phyloP scores from a whole-genome alignment of 2,329 filamentous ascomycete species.

The Neofusicoccum sp. region DNA sequence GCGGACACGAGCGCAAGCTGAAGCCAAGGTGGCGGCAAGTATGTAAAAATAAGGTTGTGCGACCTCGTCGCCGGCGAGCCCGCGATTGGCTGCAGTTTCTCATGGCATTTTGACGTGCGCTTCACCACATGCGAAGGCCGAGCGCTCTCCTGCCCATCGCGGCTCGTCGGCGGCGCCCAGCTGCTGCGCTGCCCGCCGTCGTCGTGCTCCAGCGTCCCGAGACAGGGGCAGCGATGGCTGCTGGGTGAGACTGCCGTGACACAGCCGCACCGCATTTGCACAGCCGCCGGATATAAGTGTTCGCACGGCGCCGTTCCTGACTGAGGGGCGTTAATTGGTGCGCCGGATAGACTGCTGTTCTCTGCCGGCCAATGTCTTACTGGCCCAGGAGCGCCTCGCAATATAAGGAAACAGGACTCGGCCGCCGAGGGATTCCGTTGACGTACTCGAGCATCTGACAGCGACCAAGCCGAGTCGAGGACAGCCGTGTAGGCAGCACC shows the following conservation, averaged over 20 bases:
- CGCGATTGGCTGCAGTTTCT: background rate
- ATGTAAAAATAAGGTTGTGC: conserved; percentile 10
- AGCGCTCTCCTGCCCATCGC: too few species aligned
- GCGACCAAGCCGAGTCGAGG: too few species aligned
- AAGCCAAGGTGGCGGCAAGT: background rate
- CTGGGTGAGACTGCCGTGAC: background rate
- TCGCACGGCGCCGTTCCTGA: background rate
- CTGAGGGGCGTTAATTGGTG: background rate
- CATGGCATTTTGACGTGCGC: background rate
- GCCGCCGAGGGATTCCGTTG: too few species aligned
- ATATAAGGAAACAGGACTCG: too few species aligned
- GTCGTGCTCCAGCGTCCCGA: background rate
- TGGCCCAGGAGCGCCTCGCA: too few species aligned
- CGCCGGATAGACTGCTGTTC: too few species aligned
- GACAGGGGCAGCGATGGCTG: too few species aligned
- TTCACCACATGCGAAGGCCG: background rate
- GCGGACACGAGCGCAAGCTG: background rate
- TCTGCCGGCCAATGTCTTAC: too few species aligned
- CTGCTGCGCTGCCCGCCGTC: background rate
- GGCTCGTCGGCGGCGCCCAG: background rate
- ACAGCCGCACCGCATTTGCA: background rate
- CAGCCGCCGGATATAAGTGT: background rate
- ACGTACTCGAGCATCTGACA: too few species aligned
- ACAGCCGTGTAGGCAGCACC: too few species aligned
- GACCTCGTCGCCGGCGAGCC: background rate